Conservation (phyloP, 2,329 filamentous ascomycete species). For the Cladosporium phlei region DNA sequence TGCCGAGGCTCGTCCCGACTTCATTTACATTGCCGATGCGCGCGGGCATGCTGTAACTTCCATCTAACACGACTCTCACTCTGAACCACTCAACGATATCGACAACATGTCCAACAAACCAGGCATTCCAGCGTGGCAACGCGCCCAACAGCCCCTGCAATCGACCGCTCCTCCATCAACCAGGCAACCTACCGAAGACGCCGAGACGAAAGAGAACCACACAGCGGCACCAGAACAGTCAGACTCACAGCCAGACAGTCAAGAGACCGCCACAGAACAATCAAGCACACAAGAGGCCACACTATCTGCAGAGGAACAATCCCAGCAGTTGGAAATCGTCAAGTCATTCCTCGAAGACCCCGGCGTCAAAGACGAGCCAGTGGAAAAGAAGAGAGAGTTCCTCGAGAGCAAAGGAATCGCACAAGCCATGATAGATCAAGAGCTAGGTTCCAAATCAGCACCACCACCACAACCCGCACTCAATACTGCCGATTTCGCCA, state of each 20-base stretch:
- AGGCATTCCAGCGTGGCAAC: constrained; percentile 33
- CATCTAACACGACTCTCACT: not conserved
- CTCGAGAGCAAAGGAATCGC: constrained; percentile 70
- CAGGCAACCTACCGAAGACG: not conserved
- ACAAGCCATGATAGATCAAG: constrained; percentile 60
- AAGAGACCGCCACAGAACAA: not conserved
- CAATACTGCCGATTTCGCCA: constrained; percentile 22
- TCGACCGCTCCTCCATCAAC: not conserved
- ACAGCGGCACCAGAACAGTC: constrained; percentile 6
- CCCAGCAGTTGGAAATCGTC: constrained; percentile 58
- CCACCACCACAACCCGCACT: constrained; percentile 8
- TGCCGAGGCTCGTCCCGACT: constrained; percentile 9
- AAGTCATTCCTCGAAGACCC: constrained; percentile 71
- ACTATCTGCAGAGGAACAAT: constrained; percentile 10
- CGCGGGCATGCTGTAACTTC: not conserved
- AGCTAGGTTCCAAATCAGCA: constrained; percentile 44
- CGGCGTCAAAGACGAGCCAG: constrained; percentile 62
- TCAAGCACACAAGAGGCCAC: not conserved
- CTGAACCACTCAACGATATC: not conserved
- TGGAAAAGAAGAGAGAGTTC: constrained; percentile 71
- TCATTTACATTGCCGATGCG: constrained; percentile 9
- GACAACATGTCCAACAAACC: constrained; percentile 25
- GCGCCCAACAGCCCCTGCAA: constrained; percentile 16
- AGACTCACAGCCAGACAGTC: not conserved
- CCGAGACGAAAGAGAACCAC: constrained; percentile 9